Evolutionary conservation across 1,284 basidiomycete species (phyloP), one percentile per base, ranked within the genome.

Genomic region (Kalmanozyma brasiliensis): DNA sequence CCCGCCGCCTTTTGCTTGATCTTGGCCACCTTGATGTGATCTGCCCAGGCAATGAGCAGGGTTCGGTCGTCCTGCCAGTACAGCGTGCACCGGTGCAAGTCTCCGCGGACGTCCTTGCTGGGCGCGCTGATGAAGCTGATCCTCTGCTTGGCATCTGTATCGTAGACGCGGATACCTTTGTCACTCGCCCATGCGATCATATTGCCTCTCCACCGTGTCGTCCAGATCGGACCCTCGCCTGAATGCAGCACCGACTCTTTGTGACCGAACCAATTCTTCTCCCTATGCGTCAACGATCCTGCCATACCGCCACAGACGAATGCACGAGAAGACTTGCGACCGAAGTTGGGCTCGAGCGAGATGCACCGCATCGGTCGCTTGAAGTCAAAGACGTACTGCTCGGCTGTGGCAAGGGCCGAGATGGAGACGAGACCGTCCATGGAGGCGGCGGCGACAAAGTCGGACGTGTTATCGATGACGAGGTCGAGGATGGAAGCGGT

Each of bases 111-210:
- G 58, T 92, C 89, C 61, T 90, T 88, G 0, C 87, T 80, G 4
- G 91, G 89, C 36, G 94, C 86, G 79, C 94, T 90, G 60, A 98
- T 93, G 82, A 88, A 93, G 1, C 91, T 91, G 58, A 99, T 91
- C 7, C 91, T 88, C 35, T 89, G 88, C 70, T 90, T 88, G 0
- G 91, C 90, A 3, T 85, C 84, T 0, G 89, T 90, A 80, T 98
- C 94, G 79, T 94, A 95, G 46, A 99, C 90, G 79, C 94, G 93
- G 52, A 98, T 91, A 19, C 96, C 96, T 89, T 89, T 79, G 82
- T 98, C 96, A 75, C 94, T 96, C 1, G 95, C 93, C 96, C 96
- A 99, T 0, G 93, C 94, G 60, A 98, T 93, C 24, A 97, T 85
- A 52, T 87, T 87, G 2, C 89, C 90, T 72, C 88, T 86, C 96